phyloP scores from a whole-genome alignment of 331 rosid genomes.

The Spiraea crenata region DNA sequence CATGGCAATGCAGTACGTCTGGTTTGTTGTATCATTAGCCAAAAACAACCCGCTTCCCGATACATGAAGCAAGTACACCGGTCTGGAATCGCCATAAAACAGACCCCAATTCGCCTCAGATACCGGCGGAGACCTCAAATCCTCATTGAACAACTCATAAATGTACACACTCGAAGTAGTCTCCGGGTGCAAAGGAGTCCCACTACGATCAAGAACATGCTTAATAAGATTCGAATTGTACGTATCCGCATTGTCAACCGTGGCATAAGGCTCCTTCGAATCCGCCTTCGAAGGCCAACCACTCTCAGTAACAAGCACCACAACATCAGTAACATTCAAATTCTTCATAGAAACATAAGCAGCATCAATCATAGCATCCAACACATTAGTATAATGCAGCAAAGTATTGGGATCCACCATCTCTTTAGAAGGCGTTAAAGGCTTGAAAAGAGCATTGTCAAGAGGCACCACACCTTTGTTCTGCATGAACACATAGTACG shows the following conservation, averaged over 20 bases:
- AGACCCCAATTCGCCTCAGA: slow-evolving; percentile 88
- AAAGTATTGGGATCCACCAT: slow-evolving; percentile 93
- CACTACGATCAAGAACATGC: slow-evolving; percentile 69
- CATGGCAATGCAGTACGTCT: slow-evolving; percentile 65
- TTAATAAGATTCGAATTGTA: slow-evolving; percentile 80
- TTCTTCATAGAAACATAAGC: slow-evolving; percentile 87
- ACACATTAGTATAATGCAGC: slow-evolving; percentile 77
- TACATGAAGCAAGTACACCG: slow-evolving; percentile 70
- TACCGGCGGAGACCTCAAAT: slow-evolving; percentile 72
- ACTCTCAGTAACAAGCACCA: slow-evolving; percentile 69
- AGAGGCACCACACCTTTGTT: slow-evolving; percentile 72
- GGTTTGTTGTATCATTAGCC: slow-evolving; percentile 73
- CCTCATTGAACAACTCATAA: slow-evolving; percentile 79
- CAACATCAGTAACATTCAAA: slow-evolving; percentile 62
- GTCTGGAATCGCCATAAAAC: slow-evolving; percentile 61
- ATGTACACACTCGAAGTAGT: slow-evolving; percentile 64
- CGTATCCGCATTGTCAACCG: slow-evolving; percentile 62
- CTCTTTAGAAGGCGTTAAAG: slow-evolving; percentile 64
- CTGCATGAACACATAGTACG: slow-evolving; percentile 87
- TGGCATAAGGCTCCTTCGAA: slow-evolving; percentile 75
- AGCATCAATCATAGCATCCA: slow-evolving; percentile 86
- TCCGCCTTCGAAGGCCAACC: slow-evolving; percentile 94
- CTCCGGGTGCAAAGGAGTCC: slow-evolving; percentile 83
- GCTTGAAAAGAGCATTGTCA: slow-evolving; percentile 67
- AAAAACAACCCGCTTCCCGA: slow-evolving; percentile 73